phyloP scores from a whole-genome alignment of 1,284 basidiomycete species.

The Ustilago xerochloae region DNA sequence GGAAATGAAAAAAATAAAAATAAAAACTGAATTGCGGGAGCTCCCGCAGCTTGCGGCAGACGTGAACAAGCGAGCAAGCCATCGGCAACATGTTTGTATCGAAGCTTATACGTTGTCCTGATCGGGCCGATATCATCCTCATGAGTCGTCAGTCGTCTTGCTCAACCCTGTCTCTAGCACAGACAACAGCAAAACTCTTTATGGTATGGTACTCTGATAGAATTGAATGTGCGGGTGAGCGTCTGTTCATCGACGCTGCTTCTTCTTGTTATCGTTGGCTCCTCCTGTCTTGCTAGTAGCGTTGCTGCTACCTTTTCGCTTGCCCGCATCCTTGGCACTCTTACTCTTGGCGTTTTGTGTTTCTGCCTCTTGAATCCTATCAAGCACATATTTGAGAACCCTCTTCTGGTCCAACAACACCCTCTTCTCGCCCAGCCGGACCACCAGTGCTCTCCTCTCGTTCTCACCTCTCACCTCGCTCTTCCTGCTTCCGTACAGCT shows the following conservation, averaged over 20 bases:
- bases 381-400: slow-evolving; percentile 42
- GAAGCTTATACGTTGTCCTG: background rate
- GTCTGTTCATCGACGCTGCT: slow-evolving; percentile 38
- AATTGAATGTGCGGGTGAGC: too few relatives aligned
- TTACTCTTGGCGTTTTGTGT: slow-evolving; percentile 12
- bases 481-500: slow-evolving; percentile 66
- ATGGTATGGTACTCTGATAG: too few relatives aligned
- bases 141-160: background rate
- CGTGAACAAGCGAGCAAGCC: too few relatives aligned
- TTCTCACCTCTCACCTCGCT: slow-evolving; percentile 24
- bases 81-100: background rate
- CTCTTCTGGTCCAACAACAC: slow-evolving; percentile 71
- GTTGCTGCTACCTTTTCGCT: slow-evolving; percentile 11
- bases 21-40: slow-evolving; percentile 7
- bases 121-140: background rate
- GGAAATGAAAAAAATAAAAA: background rate
- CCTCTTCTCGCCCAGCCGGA: slow-evolving; percentile 83
- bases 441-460: slow-evolving; percentile 75
- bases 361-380: slow-evolving; percentile 28
- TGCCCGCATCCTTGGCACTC: slow-evolving; percentile 25
- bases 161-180: too few relatives aligned
- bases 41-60: slow-evolving; percentile 7
- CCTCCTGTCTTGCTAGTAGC: slow-evolving; percentile 4
- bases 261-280: slow-evolving; percentile 17
- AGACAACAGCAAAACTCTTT: too few relatives aligned